These are phyloP conservation scores for Glarea lozoyensis DNA, from an alignment of 495 filamentous ascomycete species.

Conservation along the genomic window DNA sequence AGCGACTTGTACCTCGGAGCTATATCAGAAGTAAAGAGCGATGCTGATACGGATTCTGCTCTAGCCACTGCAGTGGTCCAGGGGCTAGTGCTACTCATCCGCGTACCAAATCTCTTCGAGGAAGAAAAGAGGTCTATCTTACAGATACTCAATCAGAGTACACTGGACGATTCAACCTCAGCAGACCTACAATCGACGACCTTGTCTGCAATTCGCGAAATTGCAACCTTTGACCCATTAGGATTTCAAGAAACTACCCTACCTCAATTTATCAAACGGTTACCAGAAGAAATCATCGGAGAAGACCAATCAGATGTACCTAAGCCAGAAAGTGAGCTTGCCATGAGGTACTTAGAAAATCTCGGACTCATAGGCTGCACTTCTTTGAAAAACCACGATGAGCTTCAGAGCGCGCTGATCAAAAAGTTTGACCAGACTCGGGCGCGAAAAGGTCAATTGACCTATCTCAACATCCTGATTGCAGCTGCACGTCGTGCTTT, in stretches of 20 bases:
- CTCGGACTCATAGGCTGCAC: slow-evolving; percentile 12
- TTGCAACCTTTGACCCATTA: slow-evolving; percentile 6
- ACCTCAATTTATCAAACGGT: slow-evolving; percentile 2
- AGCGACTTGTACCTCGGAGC: slow-evolving; percentile 11
- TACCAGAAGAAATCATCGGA: slow-evolving; percentile 5
- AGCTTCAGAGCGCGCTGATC: slow-evolving; percentile 1
- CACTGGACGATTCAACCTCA: no score
- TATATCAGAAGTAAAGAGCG: slow-evolving; percentile 1
- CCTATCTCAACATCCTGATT: slow-evolving; percentile 9
- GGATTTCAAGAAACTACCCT: slow-evolving; percentile 9
- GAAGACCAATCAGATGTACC: not conserved
- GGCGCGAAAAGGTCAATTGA: not conserved
- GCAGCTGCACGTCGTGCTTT: slow-evolving; percentile 6
- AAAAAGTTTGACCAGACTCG: slow-evolving; percentile 4
- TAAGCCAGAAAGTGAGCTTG: slow-evolving; percentile 2
- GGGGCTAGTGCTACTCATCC: slow-evolving; percentile 10
- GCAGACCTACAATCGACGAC: slow-evolving; percentile 1
- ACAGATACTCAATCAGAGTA: no score
- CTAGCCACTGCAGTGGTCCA: slow-evolving; percentile 7
- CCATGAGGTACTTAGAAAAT: slow-evolving; percentile 2
- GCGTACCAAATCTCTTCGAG: no score
- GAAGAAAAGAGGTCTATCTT: no score
- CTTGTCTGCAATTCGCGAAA: slow-evolving; percentile 4
- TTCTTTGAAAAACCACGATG: slow-evolving; percentile 6
- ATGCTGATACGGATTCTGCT: slow-evolving; percentile 1